Evolutionary conservation across 2,329 filamentous ascomycete species (phyloP).

Genomic region (Helotiales sp.): DNA sequence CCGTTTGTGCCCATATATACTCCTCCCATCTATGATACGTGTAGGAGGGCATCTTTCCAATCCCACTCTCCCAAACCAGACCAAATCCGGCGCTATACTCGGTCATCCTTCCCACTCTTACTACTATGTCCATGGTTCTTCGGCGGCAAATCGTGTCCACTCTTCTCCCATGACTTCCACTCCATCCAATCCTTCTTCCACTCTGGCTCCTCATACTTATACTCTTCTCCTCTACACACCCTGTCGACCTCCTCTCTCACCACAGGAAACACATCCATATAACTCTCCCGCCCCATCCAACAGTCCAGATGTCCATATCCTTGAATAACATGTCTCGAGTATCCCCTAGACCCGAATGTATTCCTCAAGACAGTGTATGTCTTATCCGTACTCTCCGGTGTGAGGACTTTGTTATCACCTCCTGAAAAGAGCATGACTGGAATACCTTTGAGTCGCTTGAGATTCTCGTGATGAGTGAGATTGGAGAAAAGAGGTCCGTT

Average conservation of each 20-base stretch:
- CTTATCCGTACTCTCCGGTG: slow-evolving; percentile 51
- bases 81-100: background rate
- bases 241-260: slow-evolving; percentile 55
- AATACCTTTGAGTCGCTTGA: slow-evolving; percentile 50
- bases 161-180: slow-evolving; percentile 15
- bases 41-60: no score
- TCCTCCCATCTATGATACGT: no score
- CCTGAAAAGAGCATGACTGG: slow-evolving; percentile 59
- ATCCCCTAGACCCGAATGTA: slow-evolving; percentile 49
- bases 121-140: background rate
- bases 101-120: background rate
- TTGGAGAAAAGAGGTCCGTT: slow-evolving; percentile 49
- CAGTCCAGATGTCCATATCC: slow-evolving; percentile 62
- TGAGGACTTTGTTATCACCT: slow-evolving; percentile 56
- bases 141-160: slow-evolving; percentile 1
- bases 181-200: slow-evolving; percentile 24
- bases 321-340: slow-evolving; percentile 52
- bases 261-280: slow-evolving; percentile 59
- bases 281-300: slow-evolving; percentile 61
- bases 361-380: slow-evolving; percentile 55
- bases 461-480: slow-evolving; percentile 51
- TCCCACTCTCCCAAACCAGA: background rate
- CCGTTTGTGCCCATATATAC: no score
- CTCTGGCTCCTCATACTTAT: slow-evolving; percentile 27
- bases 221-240: slow-evolving; percentile 38